These are phyloP conservation scores for Corynespora cassiicola DNA, from an alignment of 2,329 filamentous ascomycete genomes.

Conservation along the genomic window DNA sequence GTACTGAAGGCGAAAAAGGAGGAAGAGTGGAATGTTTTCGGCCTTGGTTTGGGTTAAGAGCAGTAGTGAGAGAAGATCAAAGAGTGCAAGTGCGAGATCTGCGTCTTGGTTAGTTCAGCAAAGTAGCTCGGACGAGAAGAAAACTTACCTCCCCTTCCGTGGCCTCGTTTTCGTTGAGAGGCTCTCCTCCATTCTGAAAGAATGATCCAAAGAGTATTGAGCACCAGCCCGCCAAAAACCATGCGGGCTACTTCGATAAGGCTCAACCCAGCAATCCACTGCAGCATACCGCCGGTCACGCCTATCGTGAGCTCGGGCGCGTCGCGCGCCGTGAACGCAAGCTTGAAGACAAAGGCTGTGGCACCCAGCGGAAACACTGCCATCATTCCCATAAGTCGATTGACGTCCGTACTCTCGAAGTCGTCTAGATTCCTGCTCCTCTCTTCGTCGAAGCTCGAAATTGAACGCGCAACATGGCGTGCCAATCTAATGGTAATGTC, in stretches of 20 bases:
- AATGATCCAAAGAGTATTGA: slow-evolving; percentile 36
- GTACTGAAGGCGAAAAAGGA: slow-evolving; percentile 73
- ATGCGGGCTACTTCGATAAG: slow-evolving; percentile 37
- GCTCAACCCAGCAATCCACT: slow-evolving; percentile 51
- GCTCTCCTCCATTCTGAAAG: slow-evolving; percentile 34
- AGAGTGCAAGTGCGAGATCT: slow-evolving; percentile 57
- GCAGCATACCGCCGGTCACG: slow-evolving; percentile 50
- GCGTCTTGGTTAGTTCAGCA: slow-evolving; percentile 23
- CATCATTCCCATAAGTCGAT: slow-evolving; percentile 37
- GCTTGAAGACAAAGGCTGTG: slow-evolving; percentile 81
- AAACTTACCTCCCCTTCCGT: slow-evolving; percentile 35
- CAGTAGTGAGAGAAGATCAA: slow-evolving; percentile 75
- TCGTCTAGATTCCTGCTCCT: slow-evolving; percentile 19
- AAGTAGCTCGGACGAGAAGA: neutral
- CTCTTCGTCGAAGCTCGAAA: slow-evolving; percentile 27
- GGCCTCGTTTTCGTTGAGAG: slow-evolving; percentile 16
- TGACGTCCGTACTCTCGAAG: slow-evolving; percentile 29
- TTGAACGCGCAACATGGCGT: slow-evolving; percentile 34
- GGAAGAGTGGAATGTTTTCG: slow-evolving; percentile 83
- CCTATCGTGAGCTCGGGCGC: slow-evolving; percentile 74
- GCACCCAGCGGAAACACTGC: slow-evolving; percentile 51
- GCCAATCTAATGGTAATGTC: slow-evolving; percentile 59
- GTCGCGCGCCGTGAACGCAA: slow-evolving; percentile 86
- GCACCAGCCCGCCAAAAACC: slow-evolving; percentile 46
- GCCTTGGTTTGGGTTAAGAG: slow-evolving; percentile 86